Base-by-base conservation (phyloP, 257 asterid species). In the Cruciata laevipes region DNA sequence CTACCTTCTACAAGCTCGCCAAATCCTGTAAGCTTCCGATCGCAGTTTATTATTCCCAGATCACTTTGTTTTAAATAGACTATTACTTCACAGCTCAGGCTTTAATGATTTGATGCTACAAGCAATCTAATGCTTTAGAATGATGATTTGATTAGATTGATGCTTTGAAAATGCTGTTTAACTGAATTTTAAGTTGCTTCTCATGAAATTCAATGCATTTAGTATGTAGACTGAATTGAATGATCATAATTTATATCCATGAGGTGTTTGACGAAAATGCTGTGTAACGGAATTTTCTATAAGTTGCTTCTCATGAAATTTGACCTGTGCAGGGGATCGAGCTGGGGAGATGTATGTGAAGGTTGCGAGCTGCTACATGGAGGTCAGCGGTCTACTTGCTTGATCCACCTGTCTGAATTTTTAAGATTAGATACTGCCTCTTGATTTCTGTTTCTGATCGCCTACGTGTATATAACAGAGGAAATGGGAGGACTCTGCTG, bases 281-380 rank as follows among this genome's bases (percentile, higher is more conserved):
- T 40, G 53, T 31, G 27, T 53, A 6, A 10, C 53, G 32, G 63
- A n/a, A 40, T 33, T 33, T 5, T 17, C 12, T 47, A 16, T n/a
- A n/a, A n/a, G n/a, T 17, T 37, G 7, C 7, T 7, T 27, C 6
- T 20, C 10, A 0, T 6, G 7, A 16, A 67, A 32, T 9, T 67
- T 53, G 68, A 53, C 53, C 61, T 60, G 16, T 65, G 72, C 87
- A 91, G 98, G 96, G 96, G 98, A 89, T 84, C 89, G 80, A 66
- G 98, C 98, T 63, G 98, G 93, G 70, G 89, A 90, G 12, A 86
- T 74, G 71, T 89, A 87, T 78, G 85, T 87, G 66, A 91, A 91
- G 81, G 79, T 89, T 80, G 98, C 98, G 11, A 79, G 72, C 71
- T 85, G 95, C 76, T 85, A 89, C 75, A 70, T 84, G 81, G 87